phyloP scores from a whole-genome alignment of 2,329 filamentous ascomycete species.

The Zasmidium citrigriseum region DNA sequence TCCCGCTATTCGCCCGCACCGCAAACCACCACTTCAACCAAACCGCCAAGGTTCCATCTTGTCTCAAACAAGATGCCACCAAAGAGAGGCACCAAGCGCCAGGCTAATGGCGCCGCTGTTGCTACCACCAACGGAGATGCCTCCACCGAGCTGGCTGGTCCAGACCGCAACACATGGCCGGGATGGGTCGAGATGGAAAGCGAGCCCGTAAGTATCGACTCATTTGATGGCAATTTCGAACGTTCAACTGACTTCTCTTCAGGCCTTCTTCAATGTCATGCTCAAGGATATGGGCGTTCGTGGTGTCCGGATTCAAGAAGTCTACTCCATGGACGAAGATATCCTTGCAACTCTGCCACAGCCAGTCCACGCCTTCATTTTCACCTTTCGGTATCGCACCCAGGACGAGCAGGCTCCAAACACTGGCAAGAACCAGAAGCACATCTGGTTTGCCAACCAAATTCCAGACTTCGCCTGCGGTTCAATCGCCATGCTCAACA shows the following conservation, averaged over 20 bases:
- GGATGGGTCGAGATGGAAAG: constrained; percentile 87
- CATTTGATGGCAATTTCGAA: neutral
- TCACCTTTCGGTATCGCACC: constrained; percentile 71
- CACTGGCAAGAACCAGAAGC: constrained; percentile 54
- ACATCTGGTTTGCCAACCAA: constrained; percentile 95
- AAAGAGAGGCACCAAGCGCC: constrained; percentile 27
- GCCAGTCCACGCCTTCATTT: constrained; percentile 82
- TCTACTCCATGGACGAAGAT: constrained; percentile 70
- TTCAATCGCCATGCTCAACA: constrained; percentile 89
- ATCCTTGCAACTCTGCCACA: constrained; percentile 64
- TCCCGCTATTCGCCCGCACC: neutral
- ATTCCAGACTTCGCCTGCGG: constrained; percentile 84
- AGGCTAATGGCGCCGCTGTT: constrained; percentile 40
- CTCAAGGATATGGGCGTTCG: constrained; percentile 75
- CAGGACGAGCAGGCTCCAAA: constrained; percentile 56
- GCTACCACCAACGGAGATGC: constrained; percentile 38
- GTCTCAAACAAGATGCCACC: constrained; percentile 20
- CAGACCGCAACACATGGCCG: constrained; percentile 63
- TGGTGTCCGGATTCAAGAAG: constrained; percentile 72
- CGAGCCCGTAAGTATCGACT: constrained; percentile 66
- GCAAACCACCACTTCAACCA: neutral
- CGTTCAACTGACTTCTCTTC: neutral
- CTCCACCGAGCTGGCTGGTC: constrained; percentile 20
- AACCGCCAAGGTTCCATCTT: neutral
- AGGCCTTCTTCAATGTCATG: constrained; percentile 86